Base-by-base conservation (phyloP, 2,329 filamentous ascomycete species). In the Exutisphaerella laricina region DNA sequence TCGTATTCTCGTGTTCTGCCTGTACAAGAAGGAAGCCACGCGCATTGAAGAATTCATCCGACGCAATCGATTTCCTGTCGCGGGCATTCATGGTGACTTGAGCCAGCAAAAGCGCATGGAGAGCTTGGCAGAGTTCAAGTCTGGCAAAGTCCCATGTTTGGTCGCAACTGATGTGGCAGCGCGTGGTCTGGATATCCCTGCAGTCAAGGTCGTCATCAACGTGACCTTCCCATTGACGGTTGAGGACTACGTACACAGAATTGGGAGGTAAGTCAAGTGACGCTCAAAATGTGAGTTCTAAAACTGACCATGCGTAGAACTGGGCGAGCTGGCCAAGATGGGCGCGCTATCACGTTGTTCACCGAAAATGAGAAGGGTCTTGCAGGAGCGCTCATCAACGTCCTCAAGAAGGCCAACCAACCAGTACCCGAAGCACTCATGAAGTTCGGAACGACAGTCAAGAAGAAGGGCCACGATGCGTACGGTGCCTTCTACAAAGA, bases 21-120 rank as follows among this genome's bases (percentile, higher is more conserved):
- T 98, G 46, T 98, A 98, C 77, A 98, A 98, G 72, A 98, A 98
- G 70, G 92, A 98, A 70, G 90, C 90, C 1, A 85, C 86, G 5
- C 82, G 92, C 16, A 78, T 98, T 5, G 90, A 97, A 67, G 75
- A 77, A 47, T 88, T 89, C 63, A 77, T 98, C 41, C 74, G 79
- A 51, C 75, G 78, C 43, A 85, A 85, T 61, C 88, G 89, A 20
- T 84, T 94, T 64, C 78, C 77, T 33, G 90, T 96, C 13, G 86
- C 82, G 36, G 89, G 87, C 41, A 98, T 98, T 51, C 92, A 98
- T 67, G 92, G 92, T 42, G 89, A 97, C 65, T 65, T 98, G 61
- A 82, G 78, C 58, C 92, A 98, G 65, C 83, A 88, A 53, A 88
- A 94, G 70, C 80, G 92, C 51, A 94, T 87, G 14, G 79, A 79